Conservation (phyloP, 805 yeast species). For the Barnettozyma populi region DNA sequence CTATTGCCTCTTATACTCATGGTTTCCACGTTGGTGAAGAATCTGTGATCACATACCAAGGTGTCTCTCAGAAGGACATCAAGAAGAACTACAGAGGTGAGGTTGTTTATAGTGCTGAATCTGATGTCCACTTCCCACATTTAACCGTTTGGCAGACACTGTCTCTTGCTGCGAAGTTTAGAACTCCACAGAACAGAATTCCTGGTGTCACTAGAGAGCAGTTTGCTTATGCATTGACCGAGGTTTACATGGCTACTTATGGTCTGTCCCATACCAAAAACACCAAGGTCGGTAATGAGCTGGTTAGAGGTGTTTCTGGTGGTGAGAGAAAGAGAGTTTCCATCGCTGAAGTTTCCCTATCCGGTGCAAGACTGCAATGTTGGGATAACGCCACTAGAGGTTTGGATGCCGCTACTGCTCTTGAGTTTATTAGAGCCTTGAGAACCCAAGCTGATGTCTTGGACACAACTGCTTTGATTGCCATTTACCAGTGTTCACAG, state of each 20-base stretch:
- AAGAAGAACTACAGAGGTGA: conserved; percentile 50
- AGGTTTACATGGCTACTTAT: conserved; percentile 48
- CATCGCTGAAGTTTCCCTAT: conserved; percentile 54
- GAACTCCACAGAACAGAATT: conserved; percentile 54
- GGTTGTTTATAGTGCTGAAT: conserved; percentile 58
- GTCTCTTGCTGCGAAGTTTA: conserved; percentile 46
- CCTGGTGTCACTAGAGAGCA: conserved; percentile 44
- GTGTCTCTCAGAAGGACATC: conserved; percentile 42
- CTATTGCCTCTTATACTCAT: conserved; percentile 49
- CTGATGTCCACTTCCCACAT: conserved; percentile 60
- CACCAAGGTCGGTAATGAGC: conserved; percentile 63
- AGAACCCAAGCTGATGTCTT: conserved; percentile 45
- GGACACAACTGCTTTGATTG: conserved; percentile 51
- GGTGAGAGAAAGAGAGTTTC: conserved; percentile 74
- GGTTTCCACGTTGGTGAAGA: conserved; percentile 46
- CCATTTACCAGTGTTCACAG: conserved; percentile 57
- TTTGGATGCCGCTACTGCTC: conserved; percentile 57
- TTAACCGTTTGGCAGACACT: conserved; percentile 58
- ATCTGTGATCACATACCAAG: conserved; percentile 44
- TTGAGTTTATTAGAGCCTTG: conserved; percentile 50
- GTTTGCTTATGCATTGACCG: conserved; percentile 43
- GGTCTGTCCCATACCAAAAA: conserved; percentile 50
- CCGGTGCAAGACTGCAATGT: conserved; percentile 45
- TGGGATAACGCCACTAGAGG: conserved; percentile 66
- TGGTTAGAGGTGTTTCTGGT: conserved; percentile 67